Conservation (phyloP, 2,329 filamentous ascomycete genomes). For the Aspergillus sp. region DNA sequence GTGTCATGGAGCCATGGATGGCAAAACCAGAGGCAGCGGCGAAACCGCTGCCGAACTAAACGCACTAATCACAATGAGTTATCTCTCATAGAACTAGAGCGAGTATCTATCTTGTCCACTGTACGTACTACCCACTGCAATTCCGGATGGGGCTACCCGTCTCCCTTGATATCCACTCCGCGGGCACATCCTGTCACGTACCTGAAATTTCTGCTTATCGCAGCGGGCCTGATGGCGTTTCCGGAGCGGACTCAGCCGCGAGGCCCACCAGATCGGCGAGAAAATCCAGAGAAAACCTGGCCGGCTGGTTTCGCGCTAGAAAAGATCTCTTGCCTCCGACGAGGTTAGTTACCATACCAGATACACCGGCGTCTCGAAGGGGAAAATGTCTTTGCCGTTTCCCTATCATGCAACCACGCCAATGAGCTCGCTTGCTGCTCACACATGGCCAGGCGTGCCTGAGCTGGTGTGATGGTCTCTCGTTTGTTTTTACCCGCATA, state of each 20-base stretch:
- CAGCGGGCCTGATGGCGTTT: not conserved
- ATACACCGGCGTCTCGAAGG: conserved; percentile 10
- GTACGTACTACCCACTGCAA: not conserved
- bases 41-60: not conserved
- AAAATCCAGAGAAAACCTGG: no score
- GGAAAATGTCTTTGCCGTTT: conserved; percentile 8
- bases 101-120: no score
- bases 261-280: conserved; percentile 4
- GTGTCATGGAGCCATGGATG: not conserved
- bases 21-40: not conserved
- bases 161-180: not conserved
- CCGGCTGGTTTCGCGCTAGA: not conserved
- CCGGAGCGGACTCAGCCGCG: conserved; percentile 6
- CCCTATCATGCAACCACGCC: conserved; percentile 1
- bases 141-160: not conserved
- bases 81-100: no score
- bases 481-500: not conserved
- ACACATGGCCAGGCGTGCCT: conserved; percentile 2
- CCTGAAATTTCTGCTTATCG: conserved; percentile 3
- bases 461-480: no score
- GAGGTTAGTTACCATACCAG: not conserved
- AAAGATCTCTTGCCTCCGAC: no score
- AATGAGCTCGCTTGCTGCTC: conserved; percentile 1
- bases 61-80: not conserved
- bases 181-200: not conserved